phyloP scores from a whole-genome alignment of 148 eudicot genomes.

The Euryodendron excelsum region DNA sequence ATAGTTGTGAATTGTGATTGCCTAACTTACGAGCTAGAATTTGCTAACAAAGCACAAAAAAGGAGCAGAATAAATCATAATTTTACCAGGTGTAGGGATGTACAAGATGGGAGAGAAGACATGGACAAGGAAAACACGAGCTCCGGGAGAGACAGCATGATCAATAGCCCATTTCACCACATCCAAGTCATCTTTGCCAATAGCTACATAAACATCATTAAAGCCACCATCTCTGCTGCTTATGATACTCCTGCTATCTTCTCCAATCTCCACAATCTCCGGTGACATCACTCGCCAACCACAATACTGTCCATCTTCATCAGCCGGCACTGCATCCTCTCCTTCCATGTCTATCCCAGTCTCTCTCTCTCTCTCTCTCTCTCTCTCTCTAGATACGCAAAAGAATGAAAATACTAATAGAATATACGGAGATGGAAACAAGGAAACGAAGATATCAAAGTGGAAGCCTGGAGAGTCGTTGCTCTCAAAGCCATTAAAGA shows the following conservation, averaged over 20 bases:
- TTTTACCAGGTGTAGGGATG: constrained; percentile 53
- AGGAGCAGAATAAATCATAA: background rate
- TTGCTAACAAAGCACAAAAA: background rate
- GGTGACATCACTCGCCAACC: constrained; percentile 23
- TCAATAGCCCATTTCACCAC: constrained; percentile 61
- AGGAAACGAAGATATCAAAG: constrained; percentile 11
- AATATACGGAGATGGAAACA: background rate
- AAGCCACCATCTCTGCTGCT: constrained; percentile 12
- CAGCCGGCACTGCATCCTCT: background rate
- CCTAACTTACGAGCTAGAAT: background rate
- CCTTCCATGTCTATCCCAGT: constrained; percentile 17
- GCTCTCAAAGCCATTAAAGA: constrained; percentile 21
- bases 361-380: background rate
- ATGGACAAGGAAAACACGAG: constrained; percentile 58
- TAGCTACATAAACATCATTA: constrained; percentile 57
- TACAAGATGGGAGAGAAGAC: constrained; percentile 46
- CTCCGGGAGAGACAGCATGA: constrained; percentile 42
- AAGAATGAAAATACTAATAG: background rate
- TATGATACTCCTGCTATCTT: constrained; percentile 21
- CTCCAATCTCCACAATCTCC: constrained; percentile 53
- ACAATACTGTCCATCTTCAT: background rate
- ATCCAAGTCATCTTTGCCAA: constrained; percentile 56
- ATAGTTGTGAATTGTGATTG: too few relatives aligned
- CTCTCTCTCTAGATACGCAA: background rate
- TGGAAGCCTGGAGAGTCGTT: constrained; percentile 20